Base-by-base conservation (phyloP, 2,329 filamentous ascomycete genomes). In the Sarocladiaceae sp. region DNA sequence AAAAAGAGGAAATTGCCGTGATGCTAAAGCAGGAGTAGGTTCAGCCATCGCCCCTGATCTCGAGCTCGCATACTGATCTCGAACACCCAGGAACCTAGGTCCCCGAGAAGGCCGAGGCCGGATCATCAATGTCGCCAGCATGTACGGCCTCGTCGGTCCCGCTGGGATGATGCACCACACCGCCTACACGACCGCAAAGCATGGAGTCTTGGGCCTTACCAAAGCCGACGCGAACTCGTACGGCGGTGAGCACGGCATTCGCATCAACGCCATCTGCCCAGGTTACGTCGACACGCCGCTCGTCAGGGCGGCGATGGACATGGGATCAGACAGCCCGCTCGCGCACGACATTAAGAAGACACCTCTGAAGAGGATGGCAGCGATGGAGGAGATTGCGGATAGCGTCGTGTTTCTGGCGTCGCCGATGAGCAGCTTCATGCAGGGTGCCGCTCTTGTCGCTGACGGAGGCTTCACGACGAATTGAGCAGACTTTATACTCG, bases 261-360 rank as follows among this genome's bases (percentile, higher is more conserved):
- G 76, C 40, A 74, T 82, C 56, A 82, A 82, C 52, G 75, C 74
- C 3, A 70, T 81, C n/a, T 79, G 77, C 45, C 77, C 76, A 0
- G 73, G 68, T 9, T 74, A 69, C 49, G 62, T 73, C 26, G 55
- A 59, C 34, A 73, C 69, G 2, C 66, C 69, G 1, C 50, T 72
- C 3, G 47, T 66, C 1, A 55, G 53, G 48, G 23, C 47, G 9
- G 45, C 46, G 20, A 56, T 55, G 45, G 55, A 56, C 33, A 34
- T 50, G 6, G 47, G 50, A 9, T 34, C 51, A 3, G 59, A 53
- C 13, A 52, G 55, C 10, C 58, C 60, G 4, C 58, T 70, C 48
- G 56, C 53, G 26, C 51, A 45, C 2, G 69, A 73, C 42, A 59
- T 74, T 16, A 56, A 59, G 1, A 66, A 64, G 47, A 72, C 70